phyloP scores from a whole-genome alignment of 1,284 basidiomycete genomes.

The Coniferiporia sulphurascens region DNA sequence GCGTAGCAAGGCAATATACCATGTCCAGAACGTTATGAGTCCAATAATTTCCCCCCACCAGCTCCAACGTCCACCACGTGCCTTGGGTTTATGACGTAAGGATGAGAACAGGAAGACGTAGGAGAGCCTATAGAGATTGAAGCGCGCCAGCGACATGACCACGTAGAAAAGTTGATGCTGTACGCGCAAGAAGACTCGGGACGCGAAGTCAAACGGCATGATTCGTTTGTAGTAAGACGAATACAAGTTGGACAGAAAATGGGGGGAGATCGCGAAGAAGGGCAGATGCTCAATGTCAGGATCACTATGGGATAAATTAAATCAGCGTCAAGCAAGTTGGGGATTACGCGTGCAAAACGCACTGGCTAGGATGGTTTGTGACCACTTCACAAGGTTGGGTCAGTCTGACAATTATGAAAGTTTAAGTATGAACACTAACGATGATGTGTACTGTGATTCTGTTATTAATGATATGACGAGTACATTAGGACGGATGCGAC shows the following conservation, averaged over 20 bases:
- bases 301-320: conserved; percentile 59
- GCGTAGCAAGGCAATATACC: conserved; percentile 63
- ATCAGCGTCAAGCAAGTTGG: background rate
- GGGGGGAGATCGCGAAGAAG: conserved; percentile 91
- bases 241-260: conserved; percentile 83
- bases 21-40: conserved; percentile 73
- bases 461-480: conserved; percentile 4
- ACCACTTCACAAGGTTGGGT: conserved; percentile 55
- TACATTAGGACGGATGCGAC: conserved; percentile 14
- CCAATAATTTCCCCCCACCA: conserved; percentile 69
- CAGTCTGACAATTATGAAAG: conserved; percentile 17
- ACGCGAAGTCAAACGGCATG: conserved; percentile 74
- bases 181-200: conserved; percentile 63
- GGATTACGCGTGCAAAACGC: conserved; percentile 28
- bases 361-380: conserved; percentile 97
- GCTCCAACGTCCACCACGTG: conserved; percentile 62
- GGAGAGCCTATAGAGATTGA: conserved; percentile 92
- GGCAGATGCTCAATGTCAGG: conserved; percentile 95
- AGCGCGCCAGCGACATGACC: conserved; percentile 87
- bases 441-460: conserved; percentile 99
- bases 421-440: conserved; percentile 39
- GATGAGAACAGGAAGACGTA: conserved; percentile 73
- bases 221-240: conserved; percentile 94
- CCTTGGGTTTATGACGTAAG: conserved; percentile 48
- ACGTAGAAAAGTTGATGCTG: conserved; percentile 96